phyloP scores from a whole-genome alignment of 495 filamentous ascomycete genomes.

The Letharia columbiana region DNA sequence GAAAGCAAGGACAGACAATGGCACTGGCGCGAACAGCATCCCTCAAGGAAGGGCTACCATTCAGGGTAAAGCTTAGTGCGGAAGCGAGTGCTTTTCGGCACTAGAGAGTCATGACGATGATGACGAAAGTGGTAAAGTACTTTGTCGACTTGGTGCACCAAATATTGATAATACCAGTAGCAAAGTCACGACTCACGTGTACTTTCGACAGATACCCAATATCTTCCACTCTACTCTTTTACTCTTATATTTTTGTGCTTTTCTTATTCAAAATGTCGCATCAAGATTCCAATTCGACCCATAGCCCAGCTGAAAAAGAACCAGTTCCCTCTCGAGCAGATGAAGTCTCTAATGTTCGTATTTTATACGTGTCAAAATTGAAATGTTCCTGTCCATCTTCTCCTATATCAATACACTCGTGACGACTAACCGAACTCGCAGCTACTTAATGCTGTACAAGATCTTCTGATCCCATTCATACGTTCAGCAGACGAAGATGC shows the following conservation, averaged over 20 bases:
- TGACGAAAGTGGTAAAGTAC: constrained; percentile 5
- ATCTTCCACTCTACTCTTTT: not conserved
- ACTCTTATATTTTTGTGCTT: not conserved
- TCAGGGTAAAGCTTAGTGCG: constrained; percentile 11
- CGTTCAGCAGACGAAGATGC: constrained; percentile 61
- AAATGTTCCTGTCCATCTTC: not conserved
- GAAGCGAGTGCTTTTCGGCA: not conserved
- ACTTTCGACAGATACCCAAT: not conserved
- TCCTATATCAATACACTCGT: not conserved
- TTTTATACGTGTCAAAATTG: constrained; percentile 3
- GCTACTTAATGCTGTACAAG: constrained; percentile 66
- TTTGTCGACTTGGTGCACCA: too few species aligned
- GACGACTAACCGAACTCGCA: constrained; percentile 5
- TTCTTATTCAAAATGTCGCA: not conserved
- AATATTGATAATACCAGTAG: not conserved
- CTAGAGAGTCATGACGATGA: constrained; percentile 15
- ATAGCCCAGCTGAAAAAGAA: constrained; percentile 15
- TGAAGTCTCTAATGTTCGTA: constrained; percentile 20
- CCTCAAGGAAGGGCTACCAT: not conserved
- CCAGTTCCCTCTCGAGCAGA: constrained; percentile 18
- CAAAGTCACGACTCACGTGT: not conserved
- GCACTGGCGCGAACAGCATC: constrained; percentile 5
- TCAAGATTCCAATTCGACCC: not conserved
- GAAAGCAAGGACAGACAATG: not conserved
- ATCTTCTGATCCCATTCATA: constrained; percentile 71